Percentiles rank a stretch among this genome's conserved stretches.
Evolutionary conservation across 2,329 filamentous ascomycete species (phyloP).

Genomic region (Trichoderma sp.): DNA sequence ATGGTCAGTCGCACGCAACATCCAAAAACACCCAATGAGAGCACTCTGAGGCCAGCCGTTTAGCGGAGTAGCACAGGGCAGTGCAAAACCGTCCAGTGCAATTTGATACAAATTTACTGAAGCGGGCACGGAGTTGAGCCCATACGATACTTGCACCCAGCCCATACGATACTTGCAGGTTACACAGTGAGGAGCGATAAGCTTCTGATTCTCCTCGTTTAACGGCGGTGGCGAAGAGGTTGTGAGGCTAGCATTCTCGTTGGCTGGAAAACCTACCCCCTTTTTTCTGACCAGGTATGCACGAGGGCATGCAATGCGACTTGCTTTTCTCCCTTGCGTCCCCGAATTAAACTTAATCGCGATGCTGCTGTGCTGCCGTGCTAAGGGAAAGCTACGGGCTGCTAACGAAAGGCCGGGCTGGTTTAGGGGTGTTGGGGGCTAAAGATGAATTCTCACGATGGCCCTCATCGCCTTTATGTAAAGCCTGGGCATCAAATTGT

Average conservation of each 20-base stretch:
- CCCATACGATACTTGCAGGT: not conserved
- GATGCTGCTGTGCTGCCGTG: slow-evolving; percentile 14
- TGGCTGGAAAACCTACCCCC: not conserved
- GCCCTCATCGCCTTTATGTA: too few species aligned
- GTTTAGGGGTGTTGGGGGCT: not conserved
- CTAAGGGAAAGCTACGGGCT: not conserved
- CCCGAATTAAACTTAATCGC: slow-evolving; percentile 12
- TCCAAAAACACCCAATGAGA: not conserved
- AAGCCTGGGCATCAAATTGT: not conserved
- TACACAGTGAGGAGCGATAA: not conserved
- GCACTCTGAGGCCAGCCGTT: not conserved
- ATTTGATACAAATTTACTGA: not conserved
- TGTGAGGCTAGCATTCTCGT: not conserved
- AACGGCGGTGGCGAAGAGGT: not conserved
- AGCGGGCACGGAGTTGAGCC: not conserved
- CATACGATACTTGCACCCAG: not conserved
- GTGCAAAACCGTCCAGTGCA: not conserved
- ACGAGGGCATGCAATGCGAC: not conserved
- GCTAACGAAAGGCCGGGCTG: not conserved
- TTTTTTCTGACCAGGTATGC: not conserved
- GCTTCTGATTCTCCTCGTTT: not conserved
- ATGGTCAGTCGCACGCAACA: not conserved
- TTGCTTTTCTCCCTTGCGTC: slow-evolving; percentile 4
- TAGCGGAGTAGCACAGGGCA: slow-evolving; percentile 14
- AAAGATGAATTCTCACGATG: not conserved